Base-by-base conservation (phyloP, 306 rosid genomes). In the Pachyrhizus erosus region DNA sequence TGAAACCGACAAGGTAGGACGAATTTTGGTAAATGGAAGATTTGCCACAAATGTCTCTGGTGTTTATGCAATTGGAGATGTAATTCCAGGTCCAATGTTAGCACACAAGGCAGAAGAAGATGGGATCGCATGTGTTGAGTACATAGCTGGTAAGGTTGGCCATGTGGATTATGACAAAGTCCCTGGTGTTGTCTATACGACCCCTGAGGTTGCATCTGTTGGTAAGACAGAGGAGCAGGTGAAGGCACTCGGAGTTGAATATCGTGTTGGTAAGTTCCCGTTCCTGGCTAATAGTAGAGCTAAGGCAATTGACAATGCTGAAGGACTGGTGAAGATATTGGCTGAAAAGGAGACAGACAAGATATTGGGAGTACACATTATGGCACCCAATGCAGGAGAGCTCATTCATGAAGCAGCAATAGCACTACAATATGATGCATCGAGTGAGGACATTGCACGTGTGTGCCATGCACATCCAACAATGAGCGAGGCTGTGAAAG, bases 91-190 rank as follows among this genome's bases (percentile, higher is more conserved):
- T 46, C 99, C 99, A 6, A 93, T 96, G 99, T 86, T 96, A 60
- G 99, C 99, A 60, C 99, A 96, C 89, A 96, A 96, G 88, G 99
- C 99, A 5, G 99, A 96, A 86, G 98, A 96, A 88, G 99, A 96
- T 69, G 99, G 99, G 1, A 95, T 96, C 75, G 99, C 99, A 57
- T 96, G 99, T 51, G 99, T 96, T 5, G 99, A 96, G 88, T 96
- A 80, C 91, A 86, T 96, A 34, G 98, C 99, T n/a, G 98, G 98
- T 70, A 93, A 96, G 89, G 86, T 81, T 46, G 99, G 99, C 40
- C 99, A 96, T 71, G 98, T 96, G 64, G 99, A 96, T 91, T 96
- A 96, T 49, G 99, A 96, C 92, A 88, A 89, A 89, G 99, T 96
- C 67, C 99, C 99, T 3, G 99, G 99, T 60, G 98, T 96, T 61